Base-by-base conservation (phyloP, 345 rosid genomes). In the Dipteronia dyeriana region DNA sequence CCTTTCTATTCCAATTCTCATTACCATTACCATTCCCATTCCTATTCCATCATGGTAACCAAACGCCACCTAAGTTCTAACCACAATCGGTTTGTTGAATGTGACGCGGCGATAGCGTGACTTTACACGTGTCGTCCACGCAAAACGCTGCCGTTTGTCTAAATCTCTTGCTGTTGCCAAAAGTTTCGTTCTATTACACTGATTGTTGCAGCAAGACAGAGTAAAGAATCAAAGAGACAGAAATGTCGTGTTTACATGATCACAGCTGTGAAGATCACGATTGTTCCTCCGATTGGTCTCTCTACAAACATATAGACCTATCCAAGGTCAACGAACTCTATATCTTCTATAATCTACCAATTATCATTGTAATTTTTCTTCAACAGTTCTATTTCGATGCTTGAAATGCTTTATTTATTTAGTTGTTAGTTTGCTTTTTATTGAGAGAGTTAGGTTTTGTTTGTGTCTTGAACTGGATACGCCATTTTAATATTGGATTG, bases 211-310 rank as follows among this genome's bases (percentile, higher is more conserved):
- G 16, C 7, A 26, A 26, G 23, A 11, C 14, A 54, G 53, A 39
- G 41, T 20, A 49, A 66, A 45, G 74, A 56, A 20, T 64, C 31
- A 31, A 60, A 9, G 68, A 70, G 63, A 39, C 66, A 67, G 63
- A 74, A 45, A 95, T 95, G 99, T 92, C 97, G 74, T 93, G 99
- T 74, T 79, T 86, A 76, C 99, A 92, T 81, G 97, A 90, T 82
- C 99, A 93, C 85, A 86, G 87, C 85, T 92, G 99, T 70, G 97
- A 92, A 82, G 99, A 91, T 79, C 86, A 91, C 71, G 98, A 95
- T 84, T 95, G 97, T 78, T 95, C 97, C 60, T 85, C 97, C 49
- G 89, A 87, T 78, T 95, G 98, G 98, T 93, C 98, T 75, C 99
- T 95, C 66, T 95, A 90, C 91, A 91, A 93, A 74, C 94, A 93